These are phyloP conservation scores for Phytophthora sp. DNA, from an alignment of 352 stramenopile species.

Conservation along the genomic window DNA sequence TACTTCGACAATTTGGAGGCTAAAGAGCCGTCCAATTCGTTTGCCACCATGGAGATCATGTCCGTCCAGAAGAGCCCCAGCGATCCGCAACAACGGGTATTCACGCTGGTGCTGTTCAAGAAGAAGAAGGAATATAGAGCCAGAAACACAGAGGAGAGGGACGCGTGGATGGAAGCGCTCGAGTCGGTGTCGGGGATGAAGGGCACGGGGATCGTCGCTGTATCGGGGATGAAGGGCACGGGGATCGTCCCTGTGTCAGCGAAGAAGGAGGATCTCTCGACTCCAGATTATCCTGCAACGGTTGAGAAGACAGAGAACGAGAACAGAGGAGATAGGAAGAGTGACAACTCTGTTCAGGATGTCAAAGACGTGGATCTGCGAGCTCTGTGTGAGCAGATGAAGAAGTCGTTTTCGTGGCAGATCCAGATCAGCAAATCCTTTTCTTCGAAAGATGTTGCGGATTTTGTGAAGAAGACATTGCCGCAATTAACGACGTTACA, in stretches of 20 bases:
- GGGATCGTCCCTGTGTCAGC: conserved; percentile 6
- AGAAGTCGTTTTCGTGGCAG: conserved; percentile 71
- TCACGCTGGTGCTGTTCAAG: conserved; percentile 71
- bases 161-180: conserved; percentile 73
- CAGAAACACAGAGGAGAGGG: conserved; percentile 56
- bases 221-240: conserved; percentile 54
- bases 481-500: conserved; percentile 43
- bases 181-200: conserved; percentile 70
- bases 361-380: conserved; percentile 60
- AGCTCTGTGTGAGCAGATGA: conserved; percentile 74
- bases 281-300: conserved; percentile 1
- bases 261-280: conserved; percentile 15
- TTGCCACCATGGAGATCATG: conserved; percentile 74
- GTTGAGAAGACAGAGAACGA: conserved; percentile 12
- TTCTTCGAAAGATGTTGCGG: conserved; percentile 63
- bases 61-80: conserved; percentile 48
- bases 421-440: conserved; percentile 83
- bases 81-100: conserved; percentile 51
- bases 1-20: conserved; percentile 76
- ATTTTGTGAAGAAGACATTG: conserved; percentile 63
- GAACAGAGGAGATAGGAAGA: conserved; percentile 18
- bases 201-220: conserved; percentile 16
- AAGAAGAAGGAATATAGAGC: conserved; percentile 84
- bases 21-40: conserved; percentile 41
- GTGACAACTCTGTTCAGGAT: conserved; percentile 21